Evolutionary conservation across 192 early-diverging fungal genomes (phyloP), one percentile per base, ranked within the genome.

Genomic region (Dissophora ornata): DNA sequence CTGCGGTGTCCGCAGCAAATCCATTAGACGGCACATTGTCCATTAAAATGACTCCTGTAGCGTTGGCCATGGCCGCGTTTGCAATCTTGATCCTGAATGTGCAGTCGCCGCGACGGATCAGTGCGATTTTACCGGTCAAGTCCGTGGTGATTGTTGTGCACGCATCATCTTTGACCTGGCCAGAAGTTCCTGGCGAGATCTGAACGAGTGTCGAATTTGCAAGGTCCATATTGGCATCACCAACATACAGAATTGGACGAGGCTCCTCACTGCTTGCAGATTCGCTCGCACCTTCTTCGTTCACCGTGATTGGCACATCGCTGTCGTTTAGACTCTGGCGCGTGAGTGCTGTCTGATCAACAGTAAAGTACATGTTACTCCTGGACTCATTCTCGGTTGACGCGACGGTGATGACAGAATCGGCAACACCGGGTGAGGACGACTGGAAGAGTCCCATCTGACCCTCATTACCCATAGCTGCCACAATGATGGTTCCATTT

Each of bases 31-130:
- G 51, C 0, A 69, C 58, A 38, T 75, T 65, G 74, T 92, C 86
- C 74, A 90, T 92, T n/a, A 94, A 69, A 19, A 94, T 69, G 4
- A 90, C 83, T 28, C 75, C 92, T 19, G 82, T 66, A 1, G 91
- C 92, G 26, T 90, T 90, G 11, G 88, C 87, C 8, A 19, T 55
- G 25, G 79, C 80, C 3, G 86, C 90, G 46, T 83, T 79, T 0
- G 45, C 57, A 4, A 86, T 69, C 80, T 95, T 95, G 36, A 82
- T 70, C 8, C 77, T 82, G 70, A 92, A 91, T 1, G 80, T 83
- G 57, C 93, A 95, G 24, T 66, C 79, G 2, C 92, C 92, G 44
- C 92, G 90, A 29, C 86, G 86, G 45, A 94, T 80, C 36, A 95
- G 64, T 21, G 80, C 81, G 21, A 91, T 83, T 58, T 88, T 83